Evolutionary conservation across 805 yeast species (phyloP).

Genomic region (Candida corydali): DNA sequence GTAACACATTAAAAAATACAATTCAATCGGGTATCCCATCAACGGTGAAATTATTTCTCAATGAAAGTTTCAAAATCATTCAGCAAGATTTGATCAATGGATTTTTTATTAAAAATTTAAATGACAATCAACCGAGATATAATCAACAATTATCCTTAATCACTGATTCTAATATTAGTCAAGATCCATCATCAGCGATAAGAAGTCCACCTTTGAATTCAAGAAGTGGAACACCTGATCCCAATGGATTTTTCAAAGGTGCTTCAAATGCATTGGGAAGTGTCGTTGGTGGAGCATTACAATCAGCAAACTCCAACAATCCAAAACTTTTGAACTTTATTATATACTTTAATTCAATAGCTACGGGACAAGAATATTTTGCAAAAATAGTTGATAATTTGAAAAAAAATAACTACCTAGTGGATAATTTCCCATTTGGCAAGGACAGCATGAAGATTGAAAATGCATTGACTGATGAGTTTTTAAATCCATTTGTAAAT

Average conservation of each 20-base stretch:
- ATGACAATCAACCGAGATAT: conserved; percentile 39
- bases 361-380: conserved; percentile 57
- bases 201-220: conserved; percentile 18
- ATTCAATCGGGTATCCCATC: conserved; percentile 67
- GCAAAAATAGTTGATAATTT: conserved; percentile 47
- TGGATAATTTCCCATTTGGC: conserved; percentile 31
- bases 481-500: conserved; percentile 26
- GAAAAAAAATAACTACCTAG: conserved; percentile 20
- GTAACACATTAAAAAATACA: conserved; percentile 59
- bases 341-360: conserved; percentile 68
- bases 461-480: conserved; percentile 26
- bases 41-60: conserved; percentile 51
- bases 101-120: conserved; percentile 28
- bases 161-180: conserved; percentile 5
- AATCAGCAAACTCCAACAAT: conserved; percentile 30
- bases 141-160: conserved; percentile 26
- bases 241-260: conserved; percentile 39
- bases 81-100: conserved; percentile 63
- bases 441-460: conserved; percentile 30
- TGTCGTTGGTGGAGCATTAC: conserved; percentile 30
- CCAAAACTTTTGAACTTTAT: conserved; percentile 56
- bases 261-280: conserved; percentile 43
- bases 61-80: conserved; percentile 53
- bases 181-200: conserved; percentile 2
- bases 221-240: conserved; percentile 32